These are phyloP conservation scores for Parmales sp. DNA, from an alignment of 108 stramenopile species.

Conservation along the genomic window DNA sequence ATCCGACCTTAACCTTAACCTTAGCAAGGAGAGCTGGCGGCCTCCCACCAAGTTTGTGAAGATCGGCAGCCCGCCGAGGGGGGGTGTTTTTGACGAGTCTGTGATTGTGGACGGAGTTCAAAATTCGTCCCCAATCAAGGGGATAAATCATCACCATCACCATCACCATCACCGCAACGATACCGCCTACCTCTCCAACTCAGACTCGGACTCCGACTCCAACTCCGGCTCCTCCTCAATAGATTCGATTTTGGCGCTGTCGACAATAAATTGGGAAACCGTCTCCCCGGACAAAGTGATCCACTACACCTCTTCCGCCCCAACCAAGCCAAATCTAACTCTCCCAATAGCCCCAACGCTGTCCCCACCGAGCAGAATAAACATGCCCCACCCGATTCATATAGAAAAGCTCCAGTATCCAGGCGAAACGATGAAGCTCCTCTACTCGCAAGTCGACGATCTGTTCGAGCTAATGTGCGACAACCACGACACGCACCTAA, in stretches of 20 bases:
- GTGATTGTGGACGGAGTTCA: neutral
- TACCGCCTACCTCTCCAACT: too few relatives aligned
- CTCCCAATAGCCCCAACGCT: neutral
- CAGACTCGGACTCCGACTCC: too few relatives aligned
- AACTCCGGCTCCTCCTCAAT: too few relatives aligned
- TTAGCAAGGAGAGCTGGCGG: too few relatives aligned
- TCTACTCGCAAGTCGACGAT: neutral
- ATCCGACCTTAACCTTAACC: too few relatives aligned
- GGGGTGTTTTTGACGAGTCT: neutral
- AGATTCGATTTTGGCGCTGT: neutral
- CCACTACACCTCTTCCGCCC: too few relatives aligned
- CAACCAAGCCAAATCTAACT: neutral
- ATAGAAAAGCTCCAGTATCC: neutral
- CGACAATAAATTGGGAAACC: neutral
- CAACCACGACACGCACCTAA: constrained; percentile 7
- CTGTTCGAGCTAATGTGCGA: neutral
- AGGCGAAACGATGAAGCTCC: neutral
- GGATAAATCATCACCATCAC: too few relatives aligned
- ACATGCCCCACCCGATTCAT: neutral
- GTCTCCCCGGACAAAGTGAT: neutral
- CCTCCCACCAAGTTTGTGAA: neutral
- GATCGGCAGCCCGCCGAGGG: neutral
- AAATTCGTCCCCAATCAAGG: too few relatives aligned
- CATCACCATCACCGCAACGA: too few relatives aligned
- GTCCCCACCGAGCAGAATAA: neutral